Conservation (phyloP, 2,329 filamentous ascomycete genomes). For the Clarireedia paspali region DNA sequence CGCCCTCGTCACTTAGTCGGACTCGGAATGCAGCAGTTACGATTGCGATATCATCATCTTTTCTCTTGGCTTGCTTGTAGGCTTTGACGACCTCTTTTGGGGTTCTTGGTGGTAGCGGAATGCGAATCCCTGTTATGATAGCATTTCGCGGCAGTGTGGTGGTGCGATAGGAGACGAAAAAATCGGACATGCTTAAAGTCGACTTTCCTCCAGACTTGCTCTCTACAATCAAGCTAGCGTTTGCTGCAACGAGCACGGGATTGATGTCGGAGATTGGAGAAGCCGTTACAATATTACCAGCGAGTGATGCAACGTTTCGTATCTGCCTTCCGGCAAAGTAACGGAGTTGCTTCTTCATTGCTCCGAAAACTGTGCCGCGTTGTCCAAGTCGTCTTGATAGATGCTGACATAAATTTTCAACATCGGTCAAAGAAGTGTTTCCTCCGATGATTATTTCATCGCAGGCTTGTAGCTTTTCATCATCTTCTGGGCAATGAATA, state of each 20-base stretch:
- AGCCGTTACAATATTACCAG: slow-evolving; percentile 85
- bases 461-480: slow-evolving; percentile 47
- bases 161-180: slow-evolving; percentile 82
- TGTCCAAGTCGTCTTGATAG: slow-evolving; percentile 44
- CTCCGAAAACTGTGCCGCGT: slow-evolving; percentile 63
- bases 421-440: slow-evolving; percentile 82
- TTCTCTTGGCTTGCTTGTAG: slow-evolving; percentile 93
- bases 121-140: slow-evolving; percentile 73
- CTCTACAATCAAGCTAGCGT: slow-evolving; percentile 69
- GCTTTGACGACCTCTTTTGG: slow-evolving; percentile 76
- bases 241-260: slow-evolving; percentile 80
- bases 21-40: slow-evolving; percentile 80
- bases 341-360: slow-evolving; percentile 77
- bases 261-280: slow-evolving; percentile 95
- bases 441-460: slow-evolving; percentile 54
- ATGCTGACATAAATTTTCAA: slow-evolving; percentile 52
- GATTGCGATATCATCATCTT: slow-evolving; percentile 96
- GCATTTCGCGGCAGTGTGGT: slow-evolving; percentile 77
- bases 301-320: slow-evolving; percentile 87
- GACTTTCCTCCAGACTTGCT: slow-evolving; percentile 31
- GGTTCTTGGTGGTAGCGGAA: slow-evolving; percentile 60
- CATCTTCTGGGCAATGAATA: slow-evolving; percentile 66
- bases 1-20: slow-evolving; percentile 56
- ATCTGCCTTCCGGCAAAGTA: slow-evolving; percentile 95
- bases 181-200: slow-evolving; percentile 69